Evolutionary conservation across 2,329 filamentous ascomycete species (phyloP).

Genomic region (Aspergillus luchuensis): DNA sequence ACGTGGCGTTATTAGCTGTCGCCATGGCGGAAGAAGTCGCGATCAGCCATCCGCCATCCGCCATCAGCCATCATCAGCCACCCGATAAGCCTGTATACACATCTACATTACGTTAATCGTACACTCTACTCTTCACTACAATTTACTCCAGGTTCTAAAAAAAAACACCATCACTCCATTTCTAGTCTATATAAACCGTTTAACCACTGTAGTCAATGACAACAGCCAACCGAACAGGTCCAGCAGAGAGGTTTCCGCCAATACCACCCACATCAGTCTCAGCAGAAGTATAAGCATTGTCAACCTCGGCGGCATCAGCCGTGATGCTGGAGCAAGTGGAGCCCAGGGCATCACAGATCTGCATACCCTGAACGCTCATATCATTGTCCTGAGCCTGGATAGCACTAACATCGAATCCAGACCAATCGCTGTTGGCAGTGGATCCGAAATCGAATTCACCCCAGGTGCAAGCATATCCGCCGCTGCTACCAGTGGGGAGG

Average conservation of each 20-base stretch:
- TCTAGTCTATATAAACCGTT: slow-evolving; percentile 8
- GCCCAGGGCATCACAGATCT: slow-evolving; percentile 33
- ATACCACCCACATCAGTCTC: slow-evolving; percentile 36
- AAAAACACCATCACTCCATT: background rate
- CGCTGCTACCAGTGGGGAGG: slow-evolving; percentile 33
- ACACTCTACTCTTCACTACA: no score
- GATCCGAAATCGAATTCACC: slow-evolving; percentile 44
- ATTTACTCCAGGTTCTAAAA: no score
- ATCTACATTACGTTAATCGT: no score
- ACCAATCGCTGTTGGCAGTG: slow-evolving; percentile 37
- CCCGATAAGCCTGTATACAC: no score
- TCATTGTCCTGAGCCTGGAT: slow-evolving; percentile 37
- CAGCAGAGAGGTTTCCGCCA: slow-evolving; percentile 34
- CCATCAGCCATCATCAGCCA: no score
- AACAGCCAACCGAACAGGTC: slow-evolving; percentile 31
- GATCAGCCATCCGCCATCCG: no score
- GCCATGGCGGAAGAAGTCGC: no score
- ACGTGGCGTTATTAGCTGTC: no score
- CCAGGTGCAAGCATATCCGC: slow-evolving; percentile 42
- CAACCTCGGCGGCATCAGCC: slow-evolving; percentile 23
- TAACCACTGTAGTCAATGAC: slow-evolving; percentile 33
- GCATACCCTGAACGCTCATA: slow-evolving; percentile 38
- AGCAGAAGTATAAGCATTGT: slow-evolving; percentile 37
- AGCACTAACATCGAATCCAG: slow-evolving; percentile 45
- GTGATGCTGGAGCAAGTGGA: slow-evolving; percentile 36